Evolutionary conservation across 2,329 filamentous ascomycete genomes (phyloP), one percentile per base, ranked within the genome.

Genomic region (Macrophomina tecta): DNA sequence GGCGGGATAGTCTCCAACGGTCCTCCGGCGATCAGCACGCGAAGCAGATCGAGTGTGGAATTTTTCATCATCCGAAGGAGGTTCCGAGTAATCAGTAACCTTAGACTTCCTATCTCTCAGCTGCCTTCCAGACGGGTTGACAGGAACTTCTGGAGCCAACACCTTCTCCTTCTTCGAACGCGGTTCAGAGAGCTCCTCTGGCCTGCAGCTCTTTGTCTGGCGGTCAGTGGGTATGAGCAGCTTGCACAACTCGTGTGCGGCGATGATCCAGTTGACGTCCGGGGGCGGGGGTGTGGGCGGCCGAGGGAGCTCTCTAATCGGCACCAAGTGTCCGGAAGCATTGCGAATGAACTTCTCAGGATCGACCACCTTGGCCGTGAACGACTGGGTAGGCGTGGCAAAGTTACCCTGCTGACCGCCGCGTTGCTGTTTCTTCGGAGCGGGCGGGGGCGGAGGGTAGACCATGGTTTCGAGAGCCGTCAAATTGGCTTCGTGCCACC

Each of bases 351-450:
- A 91, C 82, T 69, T 88, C 8, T 88, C 82, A 1, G 90, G 86
- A 53, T 91, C 86, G 0, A 91, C 84, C 11, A 92, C 89, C 78
- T 92, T 97, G 30, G 93, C 92, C 1, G 89, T 88, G 49, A 93
- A 98, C 0, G 94, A 91, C 69, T 94, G 91, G 0, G 94, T 98
- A 0, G 94, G 92, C 1, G 93, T 92, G 2, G 89, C 93, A 78
- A 94, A 97, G 1, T 91, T 94, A 1, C 91, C 89, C 8, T 82
- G 75, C 28, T 86, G 85, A 14, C 84, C 82, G 68, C 81, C 81
- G 34, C 88, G 87, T 14, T 83, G 78, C 72, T 87, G 87, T 82
- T 76, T 94, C 85, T 79, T 93, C 90, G 6, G 81, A 74, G 69
- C 83, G 80, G 67, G 72, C 18, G 62, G 72, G 36, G 72, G 70